A percentile compares a stretch with the other conserved stretches of the same genome.
Conservation (phyloP, 2,329 filamentous ascomycete genomes). For the Talaromyces sp. region DNA sequence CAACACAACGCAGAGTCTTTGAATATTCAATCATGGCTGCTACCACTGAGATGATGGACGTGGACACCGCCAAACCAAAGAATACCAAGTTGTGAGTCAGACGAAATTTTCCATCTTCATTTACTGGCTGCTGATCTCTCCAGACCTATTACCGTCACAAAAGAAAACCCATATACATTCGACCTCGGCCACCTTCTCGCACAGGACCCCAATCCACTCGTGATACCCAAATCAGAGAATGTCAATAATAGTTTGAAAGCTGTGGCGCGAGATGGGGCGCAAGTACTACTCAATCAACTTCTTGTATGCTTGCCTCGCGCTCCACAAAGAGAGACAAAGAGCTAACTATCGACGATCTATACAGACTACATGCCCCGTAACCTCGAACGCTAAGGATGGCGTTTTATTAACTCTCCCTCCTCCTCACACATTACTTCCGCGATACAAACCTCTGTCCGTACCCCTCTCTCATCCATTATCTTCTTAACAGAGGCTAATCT, state of each 20-base stretch:
- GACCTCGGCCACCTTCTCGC: slow-evolving; percentile 83
- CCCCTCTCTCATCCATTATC: not conserved
- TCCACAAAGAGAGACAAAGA: not conserved
- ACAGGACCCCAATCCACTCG: slow-evolving; percentile 79
- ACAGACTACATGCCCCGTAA: slow-evolving; percentile 71
- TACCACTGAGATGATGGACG: slow-evolving; percentile 6
- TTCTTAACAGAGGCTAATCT: not conserved
- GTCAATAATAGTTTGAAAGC: slow-evolving; percentile 65
- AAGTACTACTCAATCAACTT: slow-evolving; percentile 89
- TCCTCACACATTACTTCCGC: slow-evolving; percentile 66
- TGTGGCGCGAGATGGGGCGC: slow-evolving; percentile 81
- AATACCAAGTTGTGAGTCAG: slow-evolving; percentile 37
- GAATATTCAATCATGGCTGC: slow-evolving; percentile 4
- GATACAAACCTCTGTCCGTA: slow-evolving; percentile 72
- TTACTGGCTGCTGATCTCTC: not conserved
- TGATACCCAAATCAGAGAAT: slow-evolving; percentile 44
- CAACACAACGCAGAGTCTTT: not conserved
- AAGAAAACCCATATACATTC: slow-evolving; percentile 86
- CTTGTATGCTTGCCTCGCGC: slow-evolving; percentile 41
- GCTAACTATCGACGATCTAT: not conserved
- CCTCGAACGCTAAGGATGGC: slow-evolving; percentile 57
- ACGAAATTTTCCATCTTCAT: not conserved
- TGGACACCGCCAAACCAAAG: slow-evolving; percentile 3
- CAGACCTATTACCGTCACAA: slow-evolving; percentile 61
- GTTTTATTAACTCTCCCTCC: slow-evolving; percentile 75